Percentiles rank a stretch among this genome's conserved stretches.
phyloP scores from a whole-genome alignment of 176 grass and related monocot species.

The Puya raimondii region DNA sequence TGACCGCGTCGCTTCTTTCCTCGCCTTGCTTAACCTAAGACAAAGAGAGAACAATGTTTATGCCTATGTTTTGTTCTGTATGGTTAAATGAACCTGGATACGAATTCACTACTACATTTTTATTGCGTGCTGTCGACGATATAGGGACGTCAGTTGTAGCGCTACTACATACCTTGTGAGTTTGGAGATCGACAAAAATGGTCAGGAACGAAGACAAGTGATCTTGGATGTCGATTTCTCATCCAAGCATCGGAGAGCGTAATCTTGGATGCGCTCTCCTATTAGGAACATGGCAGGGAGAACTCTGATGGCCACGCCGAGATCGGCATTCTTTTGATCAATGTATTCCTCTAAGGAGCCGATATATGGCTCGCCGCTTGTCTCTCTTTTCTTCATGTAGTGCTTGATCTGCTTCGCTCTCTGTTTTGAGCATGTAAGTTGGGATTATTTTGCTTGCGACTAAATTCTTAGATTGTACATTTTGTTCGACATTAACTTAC shows the following conservation, averaged over 20 bases:
- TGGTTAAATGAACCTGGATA: not conserved
- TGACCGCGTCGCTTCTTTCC: not conserved
- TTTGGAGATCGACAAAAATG: constrained; percentile 17
- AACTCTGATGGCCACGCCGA: constrained; percentile 14
- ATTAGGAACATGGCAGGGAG: constrained; percentile 24
- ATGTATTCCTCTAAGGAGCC: constrained; percentile 11
- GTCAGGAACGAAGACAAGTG: constrained; percentile 10
- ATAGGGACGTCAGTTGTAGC: not conserved
- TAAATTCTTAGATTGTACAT: not conserved
- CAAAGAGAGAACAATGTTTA: constrained; percentile 1
- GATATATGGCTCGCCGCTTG: not conserved
- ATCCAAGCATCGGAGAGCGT: constrained; percentile 11
- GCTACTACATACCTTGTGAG: constrained; percentile 16
- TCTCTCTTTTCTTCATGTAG: constrained; percentile 20
- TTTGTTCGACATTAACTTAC: constrained; percentile 5
- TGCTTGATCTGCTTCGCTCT: constrained; percentile 18
- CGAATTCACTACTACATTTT: too few species aligned
- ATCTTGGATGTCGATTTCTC: constrained; percentile 13
- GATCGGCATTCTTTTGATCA: constrained; percentile 9
- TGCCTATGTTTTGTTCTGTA: not conserved
- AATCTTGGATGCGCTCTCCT: constrained; percentile 4
- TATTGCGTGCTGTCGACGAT: too few species aligned
- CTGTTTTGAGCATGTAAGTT: not conserved
- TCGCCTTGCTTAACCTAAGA: not conserved
- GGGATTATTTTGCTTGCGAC: not conserved